Evolutionary conservation across 148 eudicot genomes (phyloP), one percentile per base, ranked within the genome.

Genomic region (Persicaria tinctoria): DNA sequence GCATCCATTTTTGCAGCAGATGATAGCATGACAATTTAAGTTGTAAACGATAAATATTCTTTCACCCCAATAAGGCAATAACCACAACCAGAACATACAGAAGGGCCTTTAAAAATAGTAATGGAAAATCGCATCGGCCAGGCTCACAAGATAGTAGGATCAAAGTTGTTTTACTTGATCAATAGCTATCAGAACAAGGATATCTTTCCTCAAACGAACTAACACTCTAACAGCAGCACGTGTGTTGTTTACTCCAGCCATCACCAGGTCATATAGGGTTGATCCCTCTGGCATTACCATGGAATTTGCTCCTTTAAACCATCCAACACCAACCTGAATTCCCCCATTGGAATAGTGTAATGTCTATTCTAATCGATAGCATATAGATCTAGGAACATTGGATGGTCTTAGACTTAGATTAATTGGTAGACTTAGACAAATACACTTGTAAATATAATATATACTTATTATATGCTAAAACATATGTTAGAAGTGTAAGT

Each of bases 151-250:
- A 62, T 16, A 38, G 46, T 5, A 63, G 69, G 69, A n/a, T 41
- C 47, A 64, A 64, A 41, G 70, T 17, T 11, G 41, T 75, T 84
- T 87, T 73, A 95, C 98, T 77, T 95, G 97, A 82, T 95, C 98
- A 80, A 95, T 85, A 47, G 94, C 97, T 44, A 90, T 68, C 71
- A 95, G 92, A 68, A 95, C 94, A 50, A 93, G 98, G 74, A 87
- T 76, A 60, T 88, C 88, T 78, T 91, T 87, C 63, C 98, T 87
- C 84, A 95, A 85, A 77, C 87, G 93, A 80, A 92, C 90, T 68
- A 92, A 74, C 47, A 89, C 96, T 60, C 98, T 97, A 71, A 95
- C 96, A 79, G 97, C 85, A 77, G 98, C 97, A 85, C 89, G 96
- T 12, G 91, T 80, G 79, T 85, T 73, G n/a, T 78, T 81, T 9